phyloP scores from a whole-genome alignment of 441 rosid genomes.

The Cnidoscolus chayamansa region DNA sequence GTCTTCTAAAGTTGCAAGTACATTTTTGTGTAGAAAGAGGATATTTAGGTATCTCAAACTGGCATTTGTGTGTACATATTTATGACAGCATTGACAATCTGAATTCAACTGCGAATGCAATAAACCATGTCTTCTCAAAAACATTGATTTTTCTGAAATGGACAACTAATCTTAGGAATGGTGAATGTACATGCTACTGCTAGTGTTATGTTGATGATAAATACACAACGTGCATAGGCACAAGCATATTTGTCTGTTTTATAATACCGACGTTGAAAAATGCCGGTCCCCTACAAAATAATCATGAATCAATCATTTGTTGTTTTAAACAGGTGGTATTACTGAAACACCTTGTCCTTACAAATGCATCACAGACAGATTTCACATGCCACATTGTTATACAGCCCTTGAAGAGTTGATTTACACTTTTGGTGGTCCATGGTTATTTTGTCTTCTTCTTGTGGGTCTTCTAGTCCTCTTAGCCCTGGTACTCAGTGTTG shows the following conservation, averaged over 20 bases:
- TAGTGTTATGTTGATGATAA: neutral
- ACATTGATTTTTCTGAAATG: constrained; percentile 1
- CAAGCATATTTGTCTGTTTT: constrained; percentile 4
- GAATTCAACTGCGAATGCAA: neutral
- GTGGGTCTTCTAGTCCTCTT: constrained; percentile 84
- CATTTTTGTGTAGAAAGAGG: neutral
- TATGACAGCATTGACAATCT: neutral
- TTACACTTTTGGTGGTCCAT: constrained; percentile 98
- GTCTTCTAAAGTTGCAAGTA: neutral
- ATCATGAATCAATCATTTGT: neutral
- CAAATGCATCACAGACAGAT: constrained; percentile 86
- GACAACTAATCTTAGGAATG: neutral
- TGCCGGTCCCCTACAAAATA: neutral
- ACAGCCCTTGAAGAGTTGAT: constrained; percentile 98
- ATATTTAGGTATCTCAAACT: neutral
- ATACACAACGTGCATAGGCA: neutral
- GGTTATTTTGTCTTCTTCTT: constrained; percentile 92
- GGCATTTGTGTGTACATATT: neutral
- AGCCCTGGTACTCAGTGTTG: constrained; percentile 97
- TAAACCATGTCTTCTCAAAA: neutral
- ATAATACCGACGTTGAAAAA: neutral
- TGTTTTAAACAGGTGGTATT: constrained; percentile 73
- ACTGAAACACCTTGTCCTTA: constrained; percentile 92
- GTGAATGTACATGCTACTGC: too few species aligned
- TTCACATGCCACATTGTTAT: constrained; percentile 95